Evolutionary conservation across 2,329 filamentous ascomycete genomes (phyloP), one percentile per base, ranked within the genome.

Genomic region (Westerdykella aurantiaca): DNA sequence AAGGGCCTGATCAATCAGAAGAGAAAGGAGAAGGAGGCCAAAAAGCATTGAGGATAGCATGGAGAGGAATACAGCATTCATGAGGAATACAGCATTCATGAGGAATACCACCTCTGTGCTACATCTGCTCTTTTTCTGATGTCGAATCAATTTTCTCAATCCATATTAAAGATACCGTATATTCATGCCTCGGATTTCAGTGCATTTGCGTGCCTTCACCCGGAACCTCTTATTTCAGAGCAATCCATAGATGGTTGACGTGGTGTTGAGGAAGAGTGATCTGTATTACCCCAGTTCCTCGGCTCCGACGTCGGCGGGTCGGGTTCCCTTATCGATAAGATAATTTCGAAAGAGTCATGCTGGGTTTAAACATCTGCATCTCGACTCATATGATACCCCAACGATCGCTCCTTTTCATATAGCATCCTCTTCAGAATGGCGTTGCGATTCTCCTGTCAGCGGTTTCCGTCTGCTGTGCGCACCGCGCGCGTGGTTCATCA

Each of bases 1-100:
- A 45, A 63, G 47, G 48, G 37, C 2, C 22, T 58, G 5, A 52
- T 66, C n/a, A 51, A 51, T 21, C 47, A 56, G 43, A 59, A 57
- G 48, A 52, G 41, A 47, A 55, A 34, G 38, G 61, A 60, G 43
- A 64, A 64, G 38, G 62, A 61, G 12, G 53, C 58, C 6, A 66
- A 65, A 51, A 64, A 57, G 51, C 63, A 62, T 45, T 66, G 40
- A 56, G 23, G 3, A 38, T 16, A 38, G 17, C 40, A 11, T 42
- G 6, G 25, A 29, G 25, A 29, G 3, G 25, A 7, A 29, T 9
- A 29, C 7, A 12, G 25, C 25, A 29, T 9, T 29, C 11, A 29
- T 9, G 25, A 7, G 9, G 11, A 29, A 10, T 9, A 29, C 23
- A 5, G 23, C 23, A 25, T 5, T 25, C 5, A 25, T 25, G 25